These are phyloP conservation scores for Casuarina glauca DNA, from an alignment of 306 rosid species.

Conservation along the genomic window DNA sequence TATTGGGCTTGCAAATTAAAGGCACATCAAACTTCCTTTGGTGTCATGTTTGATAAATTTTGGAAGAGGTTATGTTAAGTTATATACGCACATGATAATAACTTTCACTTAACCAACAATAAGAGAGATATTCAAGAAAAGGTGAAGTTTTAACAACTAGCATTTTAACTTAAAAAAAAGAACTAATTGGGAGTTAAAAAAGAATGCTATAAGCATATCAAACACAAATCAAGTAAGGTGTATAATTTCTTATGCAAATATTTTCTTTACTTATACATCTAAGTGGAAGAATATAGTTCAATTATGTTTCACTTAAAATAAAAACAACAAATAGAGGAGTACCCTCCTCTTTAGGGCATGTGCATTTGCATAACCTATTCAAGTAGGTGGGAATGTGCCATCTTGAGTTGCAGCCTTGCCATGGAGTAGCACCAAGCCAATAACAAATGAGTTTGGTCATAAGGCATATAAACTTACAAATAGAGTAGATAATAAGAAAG, in stretches of 20 bases:
- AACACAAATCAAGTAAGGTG: not conserved
- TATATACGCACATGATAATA: not conserved
- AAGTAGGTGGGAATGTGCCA: slow-evolving; percentile 89
- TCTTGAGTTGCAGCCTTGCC: slow-evolving; percentile 96
- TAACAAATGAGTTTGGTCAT: not conserved
- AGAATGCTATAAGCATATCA: not conserved
- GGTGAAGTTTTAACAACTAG: not conserved
- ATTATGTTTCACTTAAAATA: not conserved
- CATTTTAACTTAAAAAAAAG: not conserved
- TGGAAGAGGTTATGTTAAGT: too few species aligned
- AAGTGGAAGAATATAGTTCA: not conserved
- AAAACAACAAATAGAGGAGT: slow-evolving; percentile 38
- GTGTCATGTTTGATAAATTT: too few species aligned
- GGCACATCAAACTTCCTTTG: too few species aligned
- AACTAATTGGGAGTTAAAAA: not conserved
- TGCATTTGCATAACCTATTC: slow-evolving; percentile 95
- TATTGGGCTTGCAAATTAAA: too few species aligned
- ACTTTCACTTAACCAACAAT: not conserved
- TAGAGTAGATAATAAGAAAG: not conserved
- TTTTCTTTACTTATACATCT: not conserved
- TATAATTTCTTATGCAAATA: not conserved
- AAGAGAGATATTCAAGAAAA: not conserved
- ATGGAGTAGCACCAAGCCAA: slow-evolving; percentile 23
- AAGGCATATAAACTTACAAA: not conserved
- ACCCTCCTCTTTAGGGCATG: slow-evolving; percentile 94